A percentile compares a stretch with the other conserved stretches of the same genome.
Conservation (phyloP, 2,329 filamentous ascomycete genomes). For the Penicillium paneum region DNA sequence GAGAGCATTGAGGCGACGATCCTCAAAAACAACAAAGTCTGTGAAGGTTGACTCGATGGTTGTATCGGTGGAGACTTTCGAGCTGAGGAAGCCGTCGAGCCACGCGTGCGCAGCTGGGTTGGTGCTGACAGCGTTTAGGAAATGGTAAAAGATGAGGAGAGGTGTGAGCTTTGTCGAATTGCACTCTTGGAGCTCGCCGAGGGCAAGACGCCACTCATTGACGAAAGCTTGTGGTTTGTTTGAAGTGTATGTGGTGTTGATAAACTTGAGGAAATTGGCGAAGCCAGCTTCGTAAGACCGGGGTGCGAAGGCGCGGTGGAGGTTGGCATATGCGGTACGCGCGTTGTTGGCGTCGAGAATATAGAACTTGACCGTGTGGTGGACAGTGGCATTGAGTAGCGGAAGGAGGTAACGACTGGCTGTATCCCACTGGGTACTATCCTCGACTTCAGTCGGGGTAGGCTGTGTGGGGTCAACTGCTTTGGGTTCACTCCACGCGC, state of each 20-base stretch:
- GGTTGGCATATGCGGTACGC: not conserved
- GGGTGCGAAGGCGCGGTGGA: not conserved
- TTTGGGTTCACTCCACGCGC: not conserved
- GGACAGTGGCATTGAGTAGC: not conserved
- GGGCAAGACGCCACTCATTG: not conserved
- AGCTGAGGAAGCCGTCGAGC: not conserved
- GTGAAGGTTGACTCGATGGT: not conserved
- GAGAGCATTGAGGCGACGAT: not conserved
- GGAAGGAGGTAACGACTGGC: not conserved
- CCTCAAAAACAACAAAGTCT: not conserved
- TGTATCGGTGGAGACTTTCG: not conserved
- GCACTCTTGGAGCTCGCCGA: not conserved
- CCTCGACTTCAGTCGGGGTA: not conserved
- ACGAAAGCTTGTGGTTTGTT: not conserved
- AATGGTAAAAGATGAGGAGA: not conserved
- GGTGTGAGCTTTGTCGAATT: not conserved
- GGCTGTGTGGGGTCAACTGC: not conserved
- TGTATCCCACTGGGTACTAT: not conserved
- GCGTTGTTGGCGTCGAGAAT: not conserved
- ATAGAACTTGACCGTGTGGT: not conserved
- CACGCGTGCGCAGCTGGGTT: not conserved
- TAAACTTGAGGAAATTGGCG: not conserved
- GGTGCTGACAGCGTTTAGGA: not conserved
- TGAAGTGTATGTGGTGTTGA: not conserved
- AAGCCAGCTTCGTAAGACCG: not conserved